Conservation (phyloP, 495 filamentous ascomycete genomes). For the Aspergillus sparsus region DNA sequence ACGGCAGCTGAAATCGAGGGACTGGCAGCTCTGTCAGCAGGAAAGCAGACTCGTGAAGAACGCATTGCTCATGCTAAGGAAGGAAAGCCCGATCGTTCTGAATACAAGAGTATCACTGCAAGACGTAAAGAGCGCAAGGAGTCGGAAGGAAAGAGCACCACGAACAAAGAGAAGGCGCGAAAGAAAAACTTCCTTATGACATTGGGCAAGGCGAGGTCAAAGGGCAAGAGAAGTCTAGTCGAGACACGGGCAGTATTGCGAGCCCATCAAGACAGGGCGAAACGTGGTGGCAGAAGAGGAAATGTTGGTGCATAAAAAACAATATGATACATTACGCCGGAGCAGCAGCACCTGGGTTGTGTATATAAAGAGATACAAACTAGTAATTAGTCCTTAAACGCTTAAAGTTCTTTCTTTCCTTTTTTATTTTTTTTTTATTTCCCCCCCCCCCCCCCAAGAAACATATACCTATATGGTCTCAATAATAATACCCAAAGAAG, state of each 20-base stretch:
- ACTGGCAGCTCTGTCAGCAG: constrained; percentile 64
- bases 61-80: constrained; percentile 75
- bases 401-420: no score
- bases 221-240: constrained; percentile 88
- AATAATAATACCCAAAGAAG: no score
- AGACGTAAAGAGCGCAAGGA: constrained; percentile 81
- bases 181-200: constrained; percentile 99
- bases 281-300: constrained; percentile 79
- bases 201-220: constrained; percentile 86
- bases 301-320: constrained; percentile 51
- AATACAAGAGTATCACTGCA: constrained; percentile 80
- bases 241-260: constrained; percentile 76
- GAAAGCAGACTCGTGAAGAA: constrained; percentile 78
- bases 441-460: no score
- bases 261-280: constrained; percentile 78
- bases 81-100: constrained; percentile 67
- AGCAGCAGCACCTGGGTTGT: no score
- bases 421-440: no score
- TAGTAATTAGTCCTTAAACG: no score
- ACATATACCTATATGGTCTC: no score
- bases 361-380: no score
- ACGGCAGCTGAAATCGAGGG: constrained; percentile 86
- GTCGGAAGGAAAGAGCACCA: constrained; percentile 86
- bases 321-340: constrained; percentile 3
- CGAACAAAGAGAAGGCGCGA: constrained; percentile 95